phyloP scores from a whole-genome alignment of 345 rosid species.

The Arabis hirsuta region DNA sequence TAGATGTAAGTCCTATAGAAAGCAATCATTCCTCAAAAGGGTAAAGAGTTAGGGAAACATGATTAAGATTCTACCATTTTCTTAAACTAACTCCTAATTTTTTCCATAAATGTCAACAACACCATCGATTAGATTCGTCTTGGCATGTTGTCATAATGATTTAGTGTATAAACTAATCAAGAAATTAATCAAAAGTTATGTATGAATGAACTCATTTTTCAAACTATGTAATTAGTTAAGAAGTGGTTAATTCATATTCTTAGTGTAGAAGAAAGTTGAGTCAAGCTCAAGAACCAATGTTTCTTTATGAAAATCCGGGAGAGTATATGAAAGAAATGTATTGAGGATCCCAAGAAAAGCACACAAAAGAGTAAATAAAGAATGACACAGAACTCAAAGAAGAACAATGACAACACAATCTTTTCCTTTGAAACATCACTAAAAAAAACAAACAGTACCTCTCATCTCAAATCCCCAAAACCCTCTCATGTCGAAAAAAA shows the following conservation, averaged over 20 bases:
- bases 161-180: constrained; percentile 21
- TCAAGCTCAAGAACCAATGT: constrained; percentile 44
- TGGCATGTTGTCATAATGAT: constrained; percentile 27
- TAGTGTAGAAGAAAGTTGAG: constrained; percentile 41
- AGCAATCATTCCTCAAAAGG: constrained; percentile 37
- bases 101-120: constrained; percentile 22
- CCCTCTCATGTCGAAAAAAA: constrained; percentile 18
- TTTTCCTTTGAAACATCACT: constrained; percentile 37
- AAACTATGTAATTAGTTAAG: constrained; percentile 13
- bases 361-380: constrained; percentile 35
- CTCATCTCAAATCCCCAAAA: constrained; percentile 42
- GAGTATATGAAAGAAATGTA: constrained; percentile 36
- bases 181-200: constrained; percentile 1
- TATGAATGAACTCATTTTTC: constrained; percentile 5
- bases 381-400: constrained; percentile 46
- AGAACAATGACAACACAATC: constrained; percentile 42
- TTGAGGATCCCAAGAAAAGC: constrained; percentile 47
- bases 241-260: constrained; percentile 29
- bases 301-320: constrained; percentile 43
- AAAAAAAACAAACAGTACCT: constrained; percentile 10
- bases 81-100: constrained; percentile 21
- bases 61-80: constrained; percentile 35
- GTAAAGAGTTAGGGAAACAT: constrained; percentile 17
- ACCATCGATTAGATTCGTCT: constrained; percentile 33
- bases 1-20: constrained; percentile 23